Percentiles rank a stretch among this genome's conserved stretches.
These are phyloP conservation scores for Lumnitzera racemosa DNA, from an alignment of 345 rosid species.

Conservation along the genomic window DNA sequence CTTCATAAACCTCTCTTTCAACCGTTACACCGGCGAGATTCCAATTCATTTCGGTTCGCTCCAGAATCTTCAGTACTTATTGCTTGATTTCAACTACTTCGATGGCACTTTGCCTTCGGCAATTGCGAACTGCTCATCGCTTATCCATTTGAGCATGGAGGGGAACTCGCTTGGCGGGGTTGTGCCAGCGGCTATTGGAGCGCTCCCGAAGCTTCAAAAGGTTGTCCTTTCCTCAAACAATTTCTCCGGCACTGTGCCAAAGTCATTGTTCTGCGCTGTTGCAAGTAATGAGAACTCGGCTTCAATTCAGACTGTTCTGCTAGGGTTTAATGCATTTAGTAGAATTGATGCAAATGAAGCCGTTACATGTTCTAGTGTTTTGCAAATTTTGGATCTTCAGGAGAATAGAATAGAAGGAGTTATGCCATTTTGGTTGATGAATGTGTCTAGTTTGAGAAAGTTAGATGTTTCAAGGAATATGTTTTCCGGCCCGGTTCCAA, in stretches of 20 bases:
- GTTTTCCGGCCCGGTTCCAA: constrained; percentile 59
- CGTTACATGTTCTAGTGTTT: constrained; percentile 35
- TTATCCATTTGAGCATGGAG: constrained; percentile 66
- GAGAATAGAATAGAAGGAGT: constrained; percentile 42
- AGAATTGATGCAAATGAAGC: constrained; percentile 37
- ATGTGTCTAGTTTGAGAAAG: constrained; percentile 27
- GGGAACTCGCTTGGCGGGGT: constrained; percentile 66
- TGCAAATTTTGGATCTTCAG: constrained; percentile 60
- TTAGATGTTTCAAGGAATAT: constrained; percentile 69
- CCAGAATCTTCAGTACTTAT: constrained; percentile 57
- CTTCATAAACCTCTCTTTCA: constrained; percentile 72
- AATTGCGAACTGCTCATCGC: constrained; percentile 68
- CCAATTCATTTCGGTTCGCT: constrained; percentile 62
- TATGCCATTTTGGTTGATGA: constrained; percentile 65
- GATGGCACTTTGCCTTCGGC: constrained; percentile 84
- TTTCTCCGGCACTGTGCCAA: constrained; percentile 60
- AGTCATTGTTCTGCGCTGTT: constrained; percentile 55
- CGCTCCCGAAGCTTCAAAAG: constrained; percentile 57
- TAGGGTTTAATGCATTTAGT: constrained; percentile 55
- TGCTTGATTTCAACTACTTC: constrained; percentile 61
- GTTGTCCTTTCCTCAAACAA: constrained; percentile 57
- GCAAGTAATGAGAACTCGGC: constrained; percentile 22
- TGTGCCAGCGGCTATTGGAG: constrained; percentile 66
- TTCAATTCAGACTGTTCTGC: constrained; percentile 50
- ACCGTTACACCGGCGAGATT: constrained; percentile 61